phyloP scores from a whole-genome alignment of 345 rosid genomes.

The Pistacia vera region DNA sequence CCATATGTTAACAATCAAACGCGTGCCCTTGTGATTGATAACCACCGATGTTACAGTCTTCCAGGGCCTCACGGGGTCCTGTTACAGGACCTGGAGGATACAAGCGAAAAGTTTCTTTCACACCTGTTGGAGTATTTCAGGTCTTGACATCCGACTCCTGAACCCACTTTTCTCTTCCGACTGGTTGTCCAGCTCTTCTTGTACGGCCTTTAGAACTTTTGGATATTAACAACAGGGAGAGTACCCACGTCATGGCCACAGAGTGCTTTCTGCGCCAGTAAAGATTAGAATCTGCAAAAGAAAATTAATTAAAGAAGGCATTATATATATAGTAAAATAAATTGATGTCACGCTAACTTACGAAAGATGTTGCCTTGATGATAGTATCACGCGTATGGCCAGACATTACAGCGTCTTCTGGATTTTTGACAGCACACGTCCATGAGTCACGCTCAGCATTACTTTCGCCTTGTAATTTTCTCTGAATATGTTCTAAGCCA shows the following conservation, averaged over 20 bases:
- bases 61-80: slow-evolving; percentile 50
- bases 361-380: slow-evolving; percentile 65
- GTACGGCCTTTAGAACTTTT: slow-evolving; percentile 34
- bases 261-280: slow-evolving; percentile 61
- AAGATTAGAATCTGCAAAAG: slow-evolving; percentile 43
- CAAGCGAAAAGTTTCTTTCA: slow-evolving; percentile 61
- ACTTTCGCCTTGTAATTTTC: slow-evolving; percentile 15
- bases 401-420: slow-evolving; percentile 36
- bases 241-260: slow-evolving; percentile 44
- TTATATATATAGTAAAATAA: neutral
- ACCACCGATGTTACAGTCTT: slow-evolving; percentile 45
- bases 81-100: slow-evolving; percentile 58
- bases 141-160: slow-evolving; percentile 53
- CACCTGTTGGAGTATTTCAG: slow-evolving; percentile 51
- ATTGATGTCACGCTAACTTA: slow-evolving; percentile 18
- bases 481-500: slow-evolving; percentile 62
- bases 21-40: slow-evolving; percentile 54
- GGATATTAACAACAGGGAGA: slow-evolving; percentile 51
- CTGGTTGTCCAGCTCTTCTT: slow-evolving; percentile 55
- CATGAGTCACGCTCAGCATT: slow-evolving; percentile 43
- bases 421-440: slow-evolving; percentile 53
- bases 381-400: slow-evolving; percentile 49
- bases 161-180: slow-evolving; percentile 50
- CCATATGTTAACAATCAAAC: slow-evolving; percentile 54
- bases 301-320: neutral